Evolutionary conservation across 192 early-diverging fungal species (phyloP).

Genomic region (Diversispora eburnea): DNA sequence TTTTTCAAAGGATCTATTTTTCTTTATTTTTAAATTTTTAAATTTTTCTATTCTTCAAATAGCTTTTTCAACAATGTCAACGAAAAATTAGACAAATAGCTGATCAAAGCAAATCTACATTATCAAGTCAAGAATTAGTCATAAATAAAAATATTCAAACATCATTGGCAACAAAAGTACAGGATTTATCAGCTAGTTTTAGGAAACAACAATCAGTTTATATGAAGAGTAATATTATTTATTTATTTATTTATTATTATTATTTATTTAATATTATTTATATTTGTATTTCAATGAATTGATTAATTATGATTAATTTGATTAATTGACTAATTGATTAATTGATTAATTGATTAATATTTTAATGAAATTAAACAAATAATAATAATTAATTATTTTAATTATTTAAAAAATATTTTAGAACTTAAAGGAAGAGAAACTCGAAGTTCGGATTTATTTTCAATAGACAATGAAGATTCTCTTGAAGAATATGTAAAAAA

Average conservation of each 20-base stretch:
- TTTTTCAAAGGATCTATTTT: no score
- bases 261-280: not conserved
- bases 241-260: not conserved
- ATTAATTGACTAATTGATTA: no score
- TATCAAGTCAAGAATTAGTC: conserved; percentile 59
- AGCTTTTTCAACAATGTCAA: conserved; percentile 83
- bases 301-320: no score
- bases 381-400: no score
- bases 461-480: conserved; percentile 34
- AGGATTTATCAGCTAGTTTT: conserved; percentile 78
- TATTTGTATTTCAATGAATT: no score
- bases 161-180: conserved; percentile 83
- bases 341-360: not conserved
- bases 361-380: not conserved
- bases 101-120: conserved; percentile 39
- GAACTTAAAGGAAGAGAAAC: conserved; percentile 40
- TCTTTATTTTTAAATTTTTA: not conserved
- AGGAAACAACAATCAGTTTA: conserved; percentile 86
- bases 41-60: not conserved
- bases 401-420: conserved; percentile 36
- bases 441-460: conserved; percentile 38
- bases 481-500: conserved; percentile 33
- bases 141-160: conserved; percentile 86
- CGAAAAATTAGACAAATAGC: conserved; percentile 73
- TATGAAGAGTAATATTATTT: conserved; percentile 67